Evolutionary conservation across 129 eudicot genomes (phyloP), one percentile per base, ranked within the genome.

Genomic region (Centaurea solstitialis): DNA sequence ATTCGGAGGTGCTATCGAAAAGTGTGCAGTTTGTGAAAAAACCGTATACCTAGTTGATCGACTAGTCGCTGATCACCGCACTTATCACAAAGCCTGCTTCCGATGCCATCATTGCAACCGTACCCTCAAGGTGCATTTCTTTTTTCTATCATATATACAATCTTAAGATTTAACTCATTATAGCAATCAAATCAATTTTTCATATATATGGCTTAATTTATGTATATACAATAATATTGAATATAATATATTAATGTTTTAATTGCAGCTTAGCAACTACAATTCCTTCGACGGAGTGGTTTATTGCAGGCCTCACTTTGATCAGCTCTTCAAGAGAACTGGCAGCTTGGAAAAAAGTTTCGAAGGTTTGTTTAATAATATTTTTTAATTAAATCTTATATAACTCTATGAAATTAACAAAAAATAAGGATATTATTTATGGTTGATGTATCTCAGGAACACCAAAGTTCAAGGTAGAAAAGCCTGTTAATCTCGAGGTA

Each of bases 341-440:
- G 99, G 99, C 65, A 96, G 99, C 89, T 85, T 93, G 40, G 92
- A 93, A 37, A 96, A 96, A 84, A 96, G 99, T 76, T 96, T 96
- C 79, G 98, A 96, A 66, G 98, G 98, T 95, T 28, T 11, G 98
- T 95, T 28, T 11, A 21, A 53, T 21, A 21, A 47, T 24, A 12
- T 0, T 13, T 6, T 8, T 7, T 73, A 1, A 7, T 17, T 67
- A 22, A 17, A 9, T 74, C 45, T 72, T 23, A 23, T 33, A 33
- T 33, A 47, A 18, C 4, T 4, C 35, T 4, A 13, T 62, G 43
- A 12, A 45, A 9, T 37, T 70, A 75, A 3, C 41, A 67, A 30
- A 11, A 12, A 26, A 6, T 33, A 17, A 57, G 41, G 18, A 20
- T 8, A 8, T n/a, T 15, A 66, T 77, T 20, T 73, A 9, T 71